Conservation (phyloP, 1,284 basidiomycete genomes). For the Termitomyces sp. region DNA sequence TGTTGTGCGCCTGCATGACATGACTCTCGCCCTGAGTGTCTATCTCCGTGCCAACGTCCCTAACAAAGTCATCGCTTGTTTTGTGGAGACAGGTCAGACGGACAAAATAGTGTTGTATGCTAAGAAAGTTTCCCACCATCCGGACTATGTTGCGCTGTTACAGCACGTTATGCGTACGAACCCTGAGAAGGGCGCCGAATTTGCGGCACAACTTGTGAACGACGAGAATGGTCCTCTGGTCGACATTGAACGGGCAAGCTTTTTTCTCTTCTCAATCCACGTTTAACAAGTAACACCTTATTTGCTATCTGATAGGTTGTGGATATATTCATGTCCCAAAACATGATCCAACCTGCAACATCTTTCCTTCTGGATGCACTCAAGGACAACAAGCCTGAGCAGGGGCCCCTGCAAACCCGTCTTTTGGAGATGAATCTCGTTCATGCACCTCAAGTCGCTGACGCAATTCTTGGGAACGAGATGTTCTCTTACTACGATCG, state of each 20-base stretch:
- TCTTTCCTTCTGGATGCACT: constrained; percentile 98
- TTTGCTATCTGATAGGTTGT: constrained; percentile 63
- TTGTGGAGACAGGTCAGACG: constrained; percentile 97
- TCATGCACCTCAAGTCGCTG: constrained; percentile 97
- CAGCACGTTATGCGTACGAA: constrained; percentile 97
- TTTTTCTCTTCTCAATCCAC: not conserved
- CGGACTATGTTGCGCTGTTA: constrained; percentile 92
- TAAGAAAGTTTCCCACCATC: constrained; percentile 94
- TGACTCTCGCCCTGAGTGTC: constrained; percentile 98
- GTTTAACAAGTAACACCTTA: not conserved
- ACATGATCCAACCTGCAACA: constrained; percentile 99
- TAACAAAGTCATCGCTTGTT: constrained; percentile 98
- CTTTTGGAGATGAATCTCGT: constrained; percentile 98
- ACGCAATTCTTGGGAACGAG: constrained; percentile 98
- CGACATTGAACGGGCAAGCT: constrained; percentile 83
- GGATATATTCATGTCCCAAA: constrained; percentile 99
- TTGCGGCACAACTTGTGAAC: constrained; percentile 92
- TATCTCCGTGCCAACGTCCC: constrained; percentile 98
- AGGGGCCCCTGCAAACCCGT: constrained; percentile 93
- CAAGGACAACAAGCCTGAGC: constrained; percentile 98
- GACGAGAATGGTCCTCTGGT: constrained; percentile 92
- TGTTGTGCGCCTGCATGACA: constrained; percentile 92
- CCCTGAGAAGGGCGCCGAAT: constrained; percentile 98
- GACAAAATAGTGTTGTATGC: constrained; percentile 98
- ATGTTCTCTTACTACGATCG: constrained; percentile 99